Conservation (phyloP, 73 alveolate species). For the Chromera velia region DNA sequence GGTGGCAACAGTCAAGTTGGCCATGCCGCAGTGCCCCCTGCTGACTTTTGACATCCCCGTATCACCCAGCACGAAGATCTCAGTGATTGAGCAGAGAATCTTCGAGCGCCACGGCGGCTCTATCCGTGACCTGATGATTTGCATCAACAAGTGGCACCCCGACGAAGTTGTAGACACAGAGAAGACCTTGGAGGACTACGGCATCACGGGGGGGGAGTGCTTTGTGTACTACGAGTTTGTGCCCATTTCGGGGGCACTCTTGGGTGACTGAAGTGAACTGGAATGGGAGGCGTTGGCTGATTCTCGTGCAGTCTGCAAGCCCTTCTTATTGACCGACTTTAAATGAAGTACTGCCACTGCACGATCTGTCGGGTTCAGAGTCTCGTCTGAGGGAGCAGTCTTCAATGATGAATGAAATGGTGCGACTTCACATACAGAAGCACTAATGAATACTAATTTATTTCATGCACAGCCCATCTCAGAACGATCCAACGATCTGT, state of each 20-base stretch:
- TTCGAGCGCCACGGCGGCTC: neutral
- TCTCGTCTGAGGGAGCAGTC: no score
- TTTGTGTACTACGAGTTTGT: neutral
- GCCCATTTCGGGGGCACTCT: neutral
- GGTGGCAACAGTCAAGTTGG: neutral
- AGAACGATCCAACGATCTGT: no score
- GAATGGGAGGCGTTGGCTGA: no score
- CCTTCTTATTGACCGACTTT: no score
- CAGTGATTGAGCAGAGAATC: neutral
- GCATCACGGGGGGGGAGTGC: neutral
- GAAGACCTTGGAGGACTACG: neutral
- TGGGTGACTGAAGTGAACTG: no score
- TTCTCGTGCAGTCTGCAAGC: no score
- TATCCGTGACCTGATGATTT: neutral
- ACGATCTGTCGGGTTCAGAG: no score
- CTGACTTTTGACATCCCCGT: neutral
- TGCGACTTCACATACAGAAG: no score
- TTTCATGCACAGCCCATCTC: no score
- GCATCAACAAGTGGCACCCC: neutral
- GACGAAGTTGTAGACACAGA: neutral
- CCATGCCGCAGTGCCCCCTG: neutral
- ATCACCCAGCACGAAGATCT: neutral
- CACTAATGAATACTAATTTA: no score
- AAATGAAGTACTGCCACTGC: no score
- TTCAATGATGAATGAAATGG: no score